Base-by-base conservation (phyloP, 495 filamentous ascomycete genomes). In the Daldinia vernicosa region DNA sequence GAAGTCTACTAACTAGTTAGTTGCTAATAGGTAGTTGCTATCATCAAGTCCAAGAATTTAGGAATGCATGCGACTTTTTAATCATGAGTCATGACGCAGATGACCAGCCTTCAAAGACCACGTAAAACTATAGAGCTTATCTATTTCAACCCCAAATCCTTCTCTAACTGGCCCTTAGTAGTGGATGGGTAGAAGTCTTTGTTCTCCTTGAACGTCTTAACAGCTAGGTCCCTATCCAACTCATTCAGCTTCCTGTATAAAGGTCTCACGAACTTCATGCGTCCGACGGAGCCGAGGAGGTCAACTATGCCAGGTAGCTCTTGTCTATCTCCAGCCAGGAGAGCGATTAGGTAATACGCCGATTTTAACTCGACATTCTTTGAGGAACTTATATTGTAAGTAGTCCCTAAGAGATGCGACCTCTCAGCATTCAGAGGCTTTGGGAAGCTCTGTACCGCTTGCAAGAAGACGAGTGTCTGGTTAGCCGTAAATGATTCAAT, bases 241-340 rank as follows among this genome's bases (percentile, higher is more conserved):
- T 88, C 87, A 70, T 90, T 89, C 71, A 98, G 80, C 61, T 86
- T 82, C 68, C 89, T 86, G 82, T 88, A 95, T 78, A 99, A 78
- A 57, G 94, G 92, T 66, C 93, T 85, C 60, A 97, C 93, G 78
- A 95, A 98, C 85, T 99, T 99, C 95, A 99, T 97, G 56, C 95
- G 87, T 4, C 95, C 95, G 67, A 97, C 93, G 15, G 84, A 84
- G 4, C 92, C 91, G 39, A 98, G 82, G 15, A 97, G 83, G 56
- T 92, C 88, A 6, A 89, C 89, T 0, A 93, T 87, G 0, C 89
- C 88, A 40, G 87, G 77, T 69, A 93, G 91, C 2, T 91, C 83
- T 30, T 78, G 86, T 67, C 84, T 78, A 70, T 91, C 90, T 53
- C 87, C 88, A 3, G 93, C 89, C 71, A 86, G 88, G 75, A 99